These are phyloP conservation scores for Ophiostoma ulmi DNA, from an alignment of 2,329 filamentous ascomycete genomes.

Conservation along the genomic window DNA sequence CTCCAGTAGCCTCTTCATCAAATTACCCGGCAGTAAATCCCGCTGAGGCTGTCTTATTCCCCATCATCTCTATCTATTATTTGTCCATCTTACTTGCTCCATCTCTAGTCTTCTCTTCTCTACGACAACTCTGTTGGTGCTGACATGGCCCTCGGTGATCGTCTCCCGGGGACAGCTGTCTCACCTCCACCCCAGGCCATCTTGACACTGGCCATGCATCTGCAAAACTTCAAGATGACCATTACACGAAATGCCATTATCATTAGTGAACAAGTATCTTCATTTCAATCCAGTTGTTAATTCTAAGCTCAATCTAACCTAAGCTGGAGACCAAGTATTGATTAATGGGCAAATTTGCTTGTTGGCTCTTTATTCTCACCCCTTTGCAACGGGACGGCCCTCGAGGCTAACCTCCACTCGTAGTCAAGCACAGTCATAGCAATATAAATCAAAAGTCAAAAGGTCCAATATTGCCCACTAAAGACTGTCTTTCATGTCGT, in stretches of 20 bases:
- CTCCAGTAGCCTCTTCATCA: background rate
- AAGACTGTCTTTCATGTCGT: no score
- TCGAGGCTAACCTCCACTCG: background rate
- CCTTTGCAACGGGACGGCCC: background rate
- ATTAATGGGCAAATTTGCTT: background rate
- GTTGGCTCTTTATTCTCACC: background rate
- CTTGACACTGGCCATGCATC: background rate
- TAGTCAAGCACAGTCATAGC: background rate
- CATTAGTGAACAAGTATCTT: no score
- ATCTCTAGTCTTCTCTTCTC: no score
- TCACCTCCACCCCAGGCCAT: background rate
- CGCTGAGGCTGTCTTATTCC: no score
- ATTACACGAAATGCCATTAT: no score
- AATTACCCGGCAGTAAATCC: background rate
- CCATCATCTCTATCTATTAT: no score
- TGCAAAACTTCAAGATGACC: background rate
- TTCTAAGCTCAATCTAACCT: no score
- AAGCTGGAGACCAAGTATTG: no score
- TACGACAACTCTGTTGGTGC: no score
- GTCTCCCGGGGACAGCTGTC: background rate
- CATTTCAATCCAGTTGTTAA: no score
- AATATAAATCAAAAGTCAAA: no score
- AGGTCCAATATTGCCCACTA: background rate
- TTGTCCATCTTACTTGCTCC: no score
- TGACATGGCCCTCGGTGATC: background rate